Evolutionary conservation across 1,139 yeast species (phyloP), one percentile per base, ranked within the genome.

Genomic region (Hanseniaspora sp.): DNA sequence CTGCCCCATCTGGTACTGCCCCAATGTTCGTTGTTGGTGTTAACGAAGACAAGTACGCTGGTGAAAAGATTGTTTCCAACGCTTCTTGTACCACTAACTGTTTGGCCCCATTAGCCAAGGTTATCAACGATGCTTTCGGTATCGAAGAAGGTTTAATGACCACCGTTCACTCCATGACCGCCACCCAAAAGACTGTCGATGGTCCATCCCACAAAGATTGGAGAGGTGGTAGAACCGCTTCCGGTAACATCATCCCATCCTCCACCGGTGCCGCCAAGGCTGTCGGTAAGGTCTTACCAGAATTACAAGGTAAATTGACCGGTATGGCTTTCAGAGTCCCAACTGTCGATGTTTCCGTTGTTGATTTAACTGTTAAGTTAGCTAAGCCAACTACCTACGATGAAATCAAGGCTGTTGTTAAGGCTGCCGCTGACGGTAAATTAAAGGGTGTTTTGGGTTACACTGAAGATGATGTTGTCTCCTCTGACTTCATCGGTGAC

Each of bases 221-320:
- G 94, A 83, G 94, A 83, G 94, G 92, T 75, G 94, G 94, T 73
- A 81, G 94, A 79, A 83, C 92, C 67, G 94, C 94, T 69, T 82
- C 90, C 62, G 94, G 87, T 71, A 84, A 84, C 83, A 84, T 84
- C 69, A 84, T 84, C 67, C 94, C 94, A 74, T 83, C 92, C 55
- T 82, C 92, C 62, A 84, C 94, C 59, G 94, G 94, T 80, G 94
- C 94, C 65, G 94, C 94, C 65, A 84, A 84, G 80, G 92, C 92
- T 67, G 94, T 84, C 66, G 92, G 92, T 75, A 83, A 83, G 76
- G 94, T 84, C 69, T 81, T 84, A 69, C 94, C 94, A 65, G 86
- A 76, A 68, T 77, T 84, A 71, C 82, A 82, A 75, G 94, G 94
- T 73, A 83, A 83, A 74, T 80, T 84, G 74, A 84, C 94, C 67